phyloP scores from a whole-genome alignment of 169 alveolate genomes.

The Fabrea salina region DNA sequence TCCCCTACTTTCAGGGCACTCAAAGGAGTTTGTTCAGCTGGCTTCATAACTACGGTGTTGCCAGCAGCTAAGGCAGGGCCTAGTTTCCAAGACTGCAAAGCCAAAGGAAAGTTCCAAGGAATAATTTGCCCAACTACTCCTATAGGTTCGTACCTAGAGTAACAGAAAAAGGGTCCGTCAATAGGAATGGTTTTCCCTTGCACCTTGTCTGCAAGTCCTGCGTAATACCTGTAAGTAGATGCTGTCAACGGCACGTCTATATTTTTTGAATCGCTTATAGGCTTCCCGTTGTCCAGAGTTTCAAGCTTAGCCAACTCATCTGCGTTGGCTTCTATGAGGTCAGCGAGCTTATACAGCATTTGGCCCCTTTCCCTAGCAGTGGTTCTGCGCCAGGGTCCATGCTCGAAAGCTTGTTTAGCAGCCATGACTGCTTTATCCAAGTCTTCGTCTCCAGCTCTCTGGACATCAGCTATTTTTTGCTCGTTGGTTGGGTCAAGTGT shows the following conservation, averaged over 20 bases:
- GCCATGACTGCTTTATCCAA: slow-evolving; percentile 69
- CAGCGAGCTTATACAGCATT: slow-evolving; percentile 57
- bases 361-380: slow-evolving; percentile 55
- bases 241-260: slow-evolving; percentile 48
- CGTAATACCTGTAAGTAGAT: slow-evolving; percentile 50
- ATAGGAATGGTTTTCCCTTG: slow-evolving; percentile 51
- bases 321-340: slow-evolving; percentile 52
- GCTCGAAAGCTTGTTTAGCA: slow-evolving; percentile 59
- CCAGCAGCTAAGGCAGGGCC: slow-evolving; percentile 84
- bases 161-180: slow-evolving; percentile 40
- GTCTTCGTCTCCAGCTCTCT: slow-evolving; percentile 53
- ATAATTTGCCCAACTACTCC: slow-evolving; percentile 80
- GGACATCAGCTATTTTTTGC: slow-evolving; percentile 37
- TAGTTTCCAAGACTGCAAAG: slow-evolving; percentile 65
- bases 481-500: slow-evolving; percentile 62
- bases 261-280: slow-evolving; percentile 40
- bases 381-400: slow-evolving; percentile 61
- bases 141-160: slow-evolving; percentile 71
- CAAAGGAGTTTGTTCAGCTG: slow-evolving; percentile 77
- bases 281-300: slow-evolving; percentile 74
- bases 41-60: slow-evolving; percentile 64
- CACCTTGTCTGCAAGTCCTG: slow-evolving; percentile 61
- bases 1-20: slow-evolving; percentile 61
- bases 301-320: slow-evolving; percentile 77
- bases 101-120: slow-evolving; percentile 84